Base-by-base conservation (phyloP, 495 filamentous ascomycete species). In the Penicillium longicatenatum region DNA sequence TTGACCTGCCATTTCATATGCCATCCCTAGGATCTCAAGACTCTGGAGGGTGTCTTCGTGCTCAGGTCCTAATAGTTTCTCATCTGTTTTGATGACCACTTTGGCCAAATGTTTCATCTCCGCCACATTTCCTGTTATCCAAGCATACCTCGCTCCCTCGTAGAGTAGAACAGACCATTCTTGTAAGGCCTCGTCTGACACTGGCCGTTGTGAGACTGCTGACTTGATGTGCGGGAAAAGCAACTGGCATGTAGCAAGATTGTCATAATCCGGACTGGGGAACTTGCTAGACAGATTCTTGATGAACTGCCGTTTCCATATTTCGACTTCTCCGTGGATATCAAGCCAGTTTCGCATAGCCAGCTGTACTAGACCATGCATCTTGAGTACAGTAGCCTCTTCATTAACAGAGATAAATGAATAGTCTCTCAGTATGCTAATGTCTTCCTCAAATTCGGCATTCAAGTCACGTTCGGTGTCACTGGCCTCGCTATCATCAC, bases 341-440 rank as follows among this genome's bases (percentile, higher is more conserved):
- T 72, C 51, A 67, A 70, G 35, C 67, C 65, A 70, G 45, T 19
- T 55, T 12, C 54, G 61, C 21, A 63, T 79, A 3, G 72, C 68
- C 20, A 80, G 53, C 60, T 82, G 75, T 16, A 83, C 77, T 2
- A 83, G 67, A 46, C 51, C 37, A 65, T 83, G 74, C 71, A 82
- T 84, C 54, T 74, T 65, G 51, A 78, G 82, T 0, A 50, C 64
- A 41, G 29, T 29, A 17, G 21, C 30, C 20, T 61, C 56, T 14
- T 47, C 42, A n/a, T 12, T 61, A 9, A 59, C 47, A 16, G 62
- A 62, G 19, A 75, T 67, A 4, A 76, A 54, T 4, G 66, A 71
- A 48, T 70, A 76, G 29, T 63, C 54, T 44, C 59, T 55, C 14
- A 60, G 22, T 5, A 20, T 6, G 6, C 39, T 12, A 0, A 55